Percentiles rank a stretch among this genome's conserved stretches.
Conservation (phyloP, 2,329 filamentous ascomycete species). For the Curvularia spicifera region DNA sequence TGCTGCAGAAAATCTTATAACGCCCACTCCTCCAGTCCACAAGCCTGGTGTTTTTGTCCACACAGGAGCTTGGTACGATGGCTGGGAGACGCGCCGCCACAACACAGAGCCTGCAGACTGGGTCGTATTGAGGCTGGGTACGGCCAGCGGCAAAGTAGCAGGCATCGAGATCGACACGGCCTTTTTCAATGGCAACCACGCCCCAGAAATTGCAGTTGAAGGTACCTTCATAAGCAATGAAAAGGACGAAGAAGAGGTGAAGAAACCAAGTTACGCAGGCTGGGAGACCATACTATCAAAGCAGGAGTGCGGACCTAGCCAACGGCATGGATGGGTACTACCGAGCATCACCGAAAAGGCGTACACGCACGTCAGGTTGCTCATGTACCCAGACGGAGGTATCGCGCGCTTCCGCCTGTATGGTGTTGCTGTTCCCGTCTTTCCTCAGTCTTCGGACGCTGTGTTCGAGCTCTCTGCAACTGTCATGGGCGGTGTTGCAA, state of each 20-base stretch:
- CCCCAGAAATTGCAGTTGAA: slow-evolving; percentile 78
- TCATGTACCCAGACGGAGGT: slow-evolving; percentile 86
- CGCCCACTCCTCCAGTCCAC: slow-evolving; percentile 61
- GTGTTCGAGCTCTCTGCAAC: slow-evolving; percentile 79
- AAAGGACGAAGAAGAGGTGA: slow-evolving; percentile 67
- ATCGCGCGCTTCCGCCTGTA: slow-evolving; percentile 82
- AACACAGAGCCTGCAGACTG: slow-evolving; percentile 65
- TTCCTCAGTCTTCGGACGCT: slow-evolving; percentile 68
- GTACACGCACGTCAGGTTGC: slow-evolving; percentile 79
- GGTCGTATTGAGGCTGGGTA: slow-evolving; percentile 65
- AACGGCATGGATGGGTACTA: slow-evolving; percentile 76
- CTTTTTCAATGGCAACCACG: slow-evolving; percentile 83
- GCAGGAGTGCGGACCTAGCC: slow-evolving; percentile 75
- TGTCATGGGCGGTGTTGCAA: slow-evolving; percentile 77
- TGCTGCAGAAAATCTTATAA: slow-evolving; percentile 64
- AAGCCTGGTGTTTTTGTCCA: slow-evolving; percentile 65
- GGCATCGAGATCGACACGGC: slow-evolving; percentile 82
- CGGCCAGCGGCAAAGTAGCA: slow-evolving; percentile 71
- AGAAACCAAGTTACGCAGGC: slow-evolving; percentile 46
- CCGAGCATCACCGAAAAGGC: slow-evolving; percentile 63
- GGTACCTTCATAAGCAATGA: slow-evolving; percentile 67
- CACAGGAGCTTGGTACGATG: slow-evolving; percentile 69
- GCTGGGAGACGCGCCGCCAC: slow-evolving; percentile 68
- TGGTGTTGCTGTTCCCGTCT: slow-evolving; percentile 76
- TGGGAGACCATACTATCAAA: slow-evolving; percentile 76